These are phyloP conservation scores for Theileria equi DNA, from an alignment of 169 alveolate genomes.

Conservation along the genomic window DNA sequence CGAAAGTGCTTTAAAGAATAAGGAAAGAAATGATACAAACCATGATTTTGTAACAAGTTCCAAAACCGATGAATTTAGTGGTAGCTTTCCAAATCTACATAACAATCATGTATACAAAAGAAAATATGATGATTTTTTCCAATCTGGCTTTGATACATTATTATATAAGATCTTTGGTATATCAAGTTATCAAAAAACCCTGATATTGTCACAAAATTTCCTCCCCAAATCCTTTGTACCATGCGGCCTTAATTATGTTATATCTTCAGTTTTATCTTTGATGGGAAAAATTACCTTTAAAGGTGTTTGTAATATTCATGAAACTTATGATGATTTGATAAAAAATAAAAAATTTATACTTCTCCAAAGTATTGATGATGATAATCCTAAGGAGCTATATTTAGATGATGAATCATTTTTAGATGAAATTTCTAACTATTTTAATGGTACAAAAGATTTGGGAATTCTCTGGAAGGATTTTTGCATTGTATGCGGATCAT, in stretches of 20 bases:
- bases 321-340: background rate
- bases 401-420: background rate
- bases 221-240: slow-evolving; percentile 9
- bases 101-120: too few species aligned
- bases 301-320: background rate
- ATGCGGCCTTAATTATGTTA: background rate
- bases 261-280: slow-evolving; percentile 5
- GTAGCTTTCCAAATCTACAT: too few species aligned
- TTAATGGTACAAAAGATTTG: background rate
- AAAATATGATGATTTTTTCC: too few species aligned
- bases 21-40: too few species aligned
- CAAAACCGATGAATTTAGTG: too few species aligned
- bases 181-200: too few species aligned
- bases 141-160: too few species aligned
- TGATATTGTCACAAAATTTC: too few species aligned
- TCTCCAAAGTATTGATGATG: background rate
- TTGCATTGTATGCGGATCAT: slow-evolving; percentile 45
- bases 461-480: slow-evolving; percentile 4
- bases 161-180: background rate
- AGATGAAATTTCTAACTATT: background rate
- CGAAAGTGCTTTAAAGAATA: too few species aligned
- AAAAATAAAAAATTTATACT: slow-evolving; percentile 10
- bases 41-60: too few species aligned
- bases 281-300: slow-evolving; percentile 2
- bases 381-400: background rate